phyloP scores from a whole-genome alignment of 768 basidiomycete genomes.

The Mrakia gelida region DNA sequence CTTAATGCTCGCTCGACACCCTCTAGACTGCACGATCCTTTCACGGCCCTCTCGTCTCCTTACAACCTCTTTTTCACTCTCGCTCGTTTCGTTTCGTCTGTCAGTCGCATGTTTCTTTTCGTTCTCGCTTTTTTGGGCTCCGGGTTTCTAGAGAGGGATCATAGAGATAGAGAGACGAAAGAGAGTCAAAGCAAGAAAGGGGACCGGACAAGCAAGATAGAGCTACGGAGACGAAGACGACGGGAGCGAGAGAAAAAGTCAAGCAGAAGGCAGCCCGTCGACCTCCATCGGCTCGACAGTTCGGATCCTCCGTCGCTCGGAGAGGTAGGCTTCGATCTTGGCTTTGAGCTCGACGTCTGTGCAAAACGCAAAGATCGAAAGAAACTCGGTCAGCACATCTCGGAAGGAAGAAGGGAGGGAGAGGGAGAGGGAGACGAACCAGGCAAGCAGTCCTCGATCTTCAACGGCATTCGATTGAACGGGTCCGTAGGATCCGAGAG shows the following conservation, averaged over 20 bases:
- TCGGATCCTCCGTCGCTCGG: slow-evolving; percentile 48
- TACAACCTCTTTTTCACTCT: no score
- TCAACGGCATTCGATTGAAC: slow-evolving; percentile 83
- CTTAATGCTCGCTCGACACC: slow-evolving; percentile 8
- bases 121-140: not conserved
- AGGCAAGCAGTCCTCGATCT: slow-evolving; percentile 71
- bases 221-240: not conserved
- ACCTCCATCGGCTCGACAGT: slow-evolving; percentile 31
- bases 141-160: not conserved
- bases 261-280: slow-evolving; percentile 17
- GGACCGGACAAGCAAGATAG: not conserved
- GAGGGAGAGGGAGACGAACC: slow-evolving; percentile 51
- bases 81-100: no score
- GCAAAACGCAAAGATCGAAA: not conserved
- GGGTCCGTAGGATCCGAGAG: slow-evolving; percentile 89
- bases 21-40: slow-evolving; percentile 16
- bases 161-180: not conserved
- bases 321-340: slow-evolving; percentile 66
- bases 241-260: no score
- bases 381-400: not conserved
- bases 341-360: slow-evolving; percentile 66
- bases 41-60: not conserved
- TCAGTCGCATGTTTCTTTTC: no score
- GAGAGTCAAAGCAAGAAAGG: not conserved
- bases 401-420: not conserved